These are phyloP conservation scores for Cyclotella atomus DNA, from an alignment of 108 stramenopile genomes.

Conservation along the genomic window DNA sequence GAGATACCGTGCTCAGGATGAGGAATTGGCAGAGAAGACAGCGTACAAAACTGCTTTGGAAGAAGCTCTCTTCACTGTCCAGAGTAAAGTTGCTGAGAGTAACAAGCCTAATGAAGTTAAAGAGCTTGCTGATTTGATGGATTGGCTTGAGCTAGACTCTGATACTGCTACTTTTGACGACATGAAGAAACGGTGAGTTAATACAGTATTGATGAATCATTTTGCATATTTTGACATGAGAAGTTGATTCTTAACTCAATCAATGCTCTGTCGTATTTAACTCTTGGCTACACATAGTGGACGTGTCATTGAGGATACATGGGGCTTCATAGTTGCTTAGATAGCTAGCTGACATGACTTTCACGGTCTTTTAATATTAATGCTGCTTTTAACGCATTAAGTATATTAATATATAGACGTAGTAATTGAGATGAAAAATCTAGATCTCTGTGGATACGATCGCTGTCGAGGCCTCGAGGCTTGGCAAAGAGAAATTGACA, in stretches of 20 bases:
- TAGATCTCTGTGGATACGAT: too few relatives aligned
- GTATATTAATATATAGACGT: too few relatives aligned
- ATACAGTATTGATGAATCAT: too few relatives aligned
- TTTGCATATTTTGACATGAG: too few relatives aligned
- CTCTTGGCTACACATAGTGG: too few relatives aligned
- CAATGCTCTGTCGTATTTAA: too few relatives aligned
- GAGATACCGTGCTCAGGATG: constrained; percentile 89
- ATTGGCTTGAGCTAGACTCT: constrained; percentile 81
- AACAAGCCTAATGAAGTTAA: constrained; percentile 63
- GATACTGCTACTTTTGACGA: constrained; percentile 73
- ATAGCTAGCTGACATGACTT: neutral
- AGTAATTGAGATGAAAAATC: too few relatives aligned
- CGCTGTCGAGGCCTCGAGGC: too few relatives aligned
- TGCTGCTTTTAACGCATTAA: too few relatives aligned
- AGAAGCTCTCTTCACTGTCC: constrained; percentile 73
- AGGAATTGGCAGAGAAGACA: constrained; percentile 71
- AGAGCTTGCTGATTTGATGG: constrained; percentile 72
- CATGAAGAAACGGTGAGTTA: constrained; percentile 76
- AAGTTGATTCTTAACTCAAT: too few relatives aligned
- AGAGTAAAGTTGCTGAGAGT: constrained; percentile 59
- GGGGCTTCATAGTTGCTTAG: constrained; percentile 39
- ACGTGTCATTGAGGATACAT: constrained; percentile 65
- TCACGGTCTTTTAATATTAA: too few relatives aligned
- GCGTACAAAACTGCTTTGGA: constrained; percentile 70
- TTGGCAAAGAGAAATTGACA: too few relatives aligned